These are phyloP conservation scores for Neurospora sp. DNA, from an alignment of 495 filamentous ascomycete genomes.

Conservation along the genomic window DNA sequence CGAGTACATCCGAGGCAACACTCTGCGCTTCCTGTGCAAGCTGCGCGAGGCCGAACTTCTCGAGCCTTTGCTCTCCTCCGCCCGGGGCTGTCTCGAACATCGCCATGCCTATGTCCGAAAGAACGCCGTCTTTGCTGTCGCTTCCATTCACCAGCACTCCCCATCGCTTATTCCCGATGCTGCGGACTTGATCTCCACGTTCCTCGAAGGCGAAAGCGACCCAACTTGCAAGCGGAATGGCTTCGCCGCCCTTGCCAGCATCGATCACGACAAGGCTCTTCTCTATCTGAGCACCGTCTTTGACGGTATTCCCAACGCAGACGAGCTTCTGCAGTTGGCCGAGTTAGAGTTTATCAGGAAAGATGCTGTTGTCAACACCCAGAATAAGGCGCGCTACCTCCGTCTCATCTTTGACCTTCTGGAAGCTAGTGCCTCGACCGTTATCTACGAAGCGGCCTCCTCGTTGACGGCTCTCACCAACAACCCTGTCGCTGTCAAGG, in stretches of 20 bases:
- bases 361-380: constrained; percentile 87
- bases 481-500: constrained; percentile 97
- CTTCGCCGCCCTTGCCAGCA: constrained; percentile 80
- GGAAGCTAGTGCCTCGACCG: constrained; percentile 85
- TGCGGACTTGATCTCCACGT: constrained; percentile 79
- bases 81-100: constrained; percentile 84
- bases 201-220: constrained; percentile 87
- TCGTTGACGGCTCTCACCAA: constrained; percentile 89
- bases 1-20: constrained; percentile 96
- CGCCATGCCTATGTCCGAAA: constrained; percentile 97
- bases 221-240: constrained; percentile 97
- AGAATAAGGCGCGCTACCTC: constrained; percentile 92
- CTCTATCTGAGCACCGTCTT: constrained; percentile 87
- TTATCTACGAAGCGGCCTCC: constrained; percentile 97
- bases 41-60: constrained; percentile 91
- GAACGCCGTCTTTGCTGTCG: constrained; percentile 90
- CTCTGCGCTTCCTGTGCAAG: constrained; percentile 93
- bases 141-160: constrained; percentile 87
- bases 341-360: constrained; percentile 96
- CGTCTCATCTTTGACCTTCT: constrained; percentile 94
- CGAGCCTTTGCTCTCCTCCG: constrained; percentile 87
- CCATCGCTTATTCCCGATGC: constrained; percentile 92
- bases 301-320: constrained; percentile 85
- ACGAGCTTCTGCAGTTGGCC: constrained; percentile 86
- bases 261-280: constrained; percentile 86